Evolutionary conservation across 2,329 filamentous ascomycete genomes (phyloP), one percentile per base, ranked within the genome.

Genomic region (Zasmidium angulare): DNA sequence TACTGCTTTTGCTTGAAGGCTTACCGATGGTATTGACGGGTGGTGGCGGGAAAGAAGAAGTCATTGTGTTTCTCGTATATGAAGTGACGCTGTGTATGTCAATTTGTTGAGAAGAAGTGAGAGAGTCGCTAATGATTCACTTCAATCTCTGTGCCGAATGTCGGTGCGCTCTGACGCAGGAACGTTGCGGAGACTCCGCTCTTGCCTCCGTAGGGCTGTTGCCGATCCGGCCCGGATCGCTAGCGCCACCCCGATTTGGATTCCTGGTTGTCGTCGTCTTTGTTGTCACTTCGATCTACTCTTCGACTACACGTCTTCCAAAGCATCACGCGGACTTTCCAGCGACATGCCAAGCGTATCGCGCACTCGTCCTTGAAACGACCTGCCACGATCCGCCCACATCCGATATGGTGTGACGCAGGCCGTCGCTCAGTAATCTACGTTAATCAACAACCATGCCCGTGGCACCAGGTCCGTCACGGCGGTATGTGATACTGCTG

Each of bases 1-100:
- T 46, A 29, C 26, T 36, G 24, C 22, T 29, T 24, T 31, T 47
- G 50, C 17, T 21, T 12, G 19, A n/a, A 11, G 53, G 21, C 60
- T 20, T 75, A 84, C 82, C 84, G 79, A 96, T 93, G 65, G 89
- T 89, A 72, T 86, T 86, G 67, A 90, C 86, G 2, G 90, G 88
- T 11, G 89, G 85, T 26, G 91, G 91, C 66, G 91, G 91, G 72
- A 93, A 93, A 2, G 68, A 62, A 49, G 74, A 59, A 29, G 71
- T 61, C 71, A 75, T 74, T 52, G 31, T 56, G 36, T 43, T 7
- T 14, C 49, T 22, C 53, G 9, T 23, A 31, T 20, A 24, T 22
- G 58, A 48, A 24, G n/a, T 23, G 36, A 19, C 50, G 14, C 21
- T 36, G 53, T 48, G 55, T 55, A n/a, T 52, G 48, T 46, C 26